These are phyloP conservation scores for Delphinella strobiligena DNA, from an alignment of 2,329 filamentous ascomycete species.

Conservation along the genomic window DNA sequence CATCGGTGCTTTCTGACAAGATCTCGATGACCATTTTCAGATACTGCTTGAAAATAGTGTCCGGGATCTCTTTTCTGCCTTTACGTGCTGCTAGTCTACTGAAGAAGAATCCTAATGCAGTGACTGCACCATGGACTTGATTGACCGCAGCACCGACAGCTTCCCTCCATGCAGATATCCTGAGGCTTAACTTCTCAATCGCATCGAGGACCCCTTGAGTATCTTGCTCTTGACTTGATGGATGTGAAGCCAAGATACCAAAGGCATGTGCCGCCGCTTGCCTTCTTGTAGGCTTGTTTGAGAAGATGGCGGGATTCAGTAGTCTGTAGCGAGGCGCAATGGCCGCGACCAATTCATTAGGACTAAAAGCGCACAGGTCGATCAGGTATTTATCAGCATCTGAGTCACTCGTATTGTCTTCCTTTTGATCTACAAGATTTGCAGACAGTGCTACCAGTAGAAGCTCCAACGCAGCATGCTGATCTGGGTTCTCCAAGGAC, in stretches of 20 bases:
- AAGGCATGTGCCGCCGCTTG: slow-evolving; percentile 56
- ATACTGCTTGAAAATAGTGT: slow-evolving; percentile 25
- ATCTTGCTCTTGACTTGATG: slow-evolving; percentile 22
- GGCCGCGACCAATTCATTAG: slow-evolving; percentile 39
- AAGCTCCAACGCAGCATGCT: slow-evolving; percentile 4
- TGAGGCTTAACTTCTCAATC: slow-evolving; percentile 35
- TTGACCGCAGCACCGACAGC: slow-evolving; percentile 50
- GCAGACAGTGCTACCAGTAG: slow-evolving; percentile 9
- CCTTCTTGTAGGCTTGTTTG: slow-evolving; percentile 60
- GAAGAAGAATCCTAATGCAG: slow-evolving; percentile 45
- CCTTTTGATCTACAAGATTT: slow-evolving; percentile 1
- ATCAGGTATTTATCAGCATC: slow-evolving; percentile 30
- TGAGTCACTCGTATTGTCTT: slow-evolving; percentile 5
- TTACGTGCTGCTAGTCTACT: slow-evolving; percentile 44
- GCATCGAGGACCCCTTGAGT: slow-evolving; percentile 29
- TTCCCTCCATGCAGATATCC: slow-evolving; percentile 40
- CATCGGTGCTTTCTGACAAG: slow-evolving; percentile 42
- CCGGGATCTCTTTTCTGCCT: slow-evolving; percentile 1
- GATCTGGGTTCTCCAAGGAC: slow-evolving; percentile 19
- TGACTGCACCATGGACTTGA: slow-evolving; percentile 47
- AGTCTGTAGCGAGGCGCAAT: slow-evolving; percentile 39
- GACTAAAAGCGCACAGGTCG: slow-evolving; percentile 42
- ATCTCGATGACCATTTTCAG: slow-evolving; percentile 38
- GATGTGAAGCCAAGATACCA: slow-evolving; percentile 64
- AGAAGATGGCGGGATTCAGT: slow-evolving; percentile 50